Base-by-base conservation (phyloP, 495 filamentous ascomycete species). In the Podospora appendiculata region DNA sequence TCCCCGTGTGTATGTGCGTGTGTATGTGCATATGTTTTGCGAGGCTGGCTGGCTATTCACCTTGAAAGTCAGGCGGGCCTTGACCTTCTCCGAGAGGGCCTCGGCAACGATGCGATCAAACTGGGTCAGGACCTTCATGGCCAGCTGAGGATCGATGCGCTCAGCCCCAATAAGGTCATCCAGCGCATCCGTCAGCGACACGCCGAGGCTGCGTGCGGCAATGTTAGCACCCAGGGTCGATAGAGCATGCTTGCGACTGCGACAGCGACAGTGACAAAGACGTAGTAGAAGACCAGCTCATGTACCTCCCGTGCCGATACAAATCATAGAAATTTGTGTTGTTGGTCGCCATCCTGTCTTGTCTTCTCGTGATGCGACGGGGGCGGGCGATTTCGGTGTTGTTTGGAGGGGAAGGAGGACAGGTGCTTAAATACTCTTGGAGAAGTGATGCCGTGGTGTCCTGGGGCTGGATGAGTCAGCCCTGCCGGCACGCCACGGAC, bases 221-320 rank as follows among this genome's bases (percentile, higher is more conserved):
- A 10, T n/a, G 43, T 45, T 45, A 45, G 43, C 43, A 45, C 11
- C 17, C 18, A 34, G 12, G 17, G 7, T 8, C 18, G 13, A 7
- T 10, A 38, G 36, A 52, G 62, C 55, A 11, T 8, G 36, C 36
- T 38, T 10, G 43, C 10, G n/a, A 44, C 9, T 3, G 41, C n/a
- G 13, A 19, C 4, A 8, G 32, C 12, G 46, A 36, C 35, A 36
- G 47, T 10, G 45, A 35, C 33, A 13, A 38, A 36, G 33, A 17
- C 33, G 25, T 11, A 16, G 25, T 11, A 16, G 44, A 34, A 9
- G n/a, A 32, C 44, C 10, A 19, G 14, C 36, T 49, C 56, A 57
- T 69, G 66, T 88, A 95, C 90, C 89, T 95, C 83, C 89, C 93
- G 73, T 90, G 87, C 59, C 91, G 89, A 69, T 98, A 98, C 57